A percentile compares a stretch with the other conserved stretches of the same genome.
Conservation (phyloP, 2,329 filamentous ascomycete genomes). For the Epichloe sibirici region DNA sequence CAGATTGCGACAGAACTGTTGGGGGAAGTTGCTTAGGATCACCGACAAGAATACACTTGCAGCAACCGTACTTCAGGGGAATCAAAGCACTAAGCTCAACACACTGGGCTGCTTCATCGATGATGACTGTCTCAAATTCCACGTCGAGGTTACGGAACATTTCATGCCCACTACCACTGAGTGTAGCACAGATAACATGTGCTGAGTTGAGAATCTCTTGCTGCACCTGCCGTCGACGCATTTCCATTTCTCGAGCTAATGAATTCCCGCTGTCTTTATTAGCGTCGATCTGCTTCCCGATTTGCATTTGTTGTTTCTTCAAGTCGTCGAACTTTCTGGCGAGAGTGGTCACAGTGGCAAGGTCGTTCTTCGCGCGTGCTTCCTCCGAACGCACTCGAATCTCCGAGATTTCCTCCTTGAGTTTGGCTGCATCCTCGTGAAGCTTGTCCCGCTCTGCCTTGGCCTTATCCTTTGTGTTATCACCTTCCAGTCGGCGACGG, state of each 20-base stretch:
- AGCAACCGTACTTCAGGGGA: slow-evolving; percentile 91
- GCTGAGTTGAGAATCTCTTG: slow-evolving; percentile 84
- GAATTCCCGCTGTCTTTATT: slow-evolving; percentile 78
- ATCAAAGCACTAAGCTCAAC: slow-evolving; percentile 95
- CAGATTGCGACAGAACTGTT: slow-evolving; percentile 88
- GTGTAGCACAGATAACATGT: slow-evolving; percentile 86
- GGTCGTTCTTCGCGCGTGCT: slow-evolving; percentile 43
- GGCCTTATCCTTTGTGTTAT: slow-evolving; percentile 45
- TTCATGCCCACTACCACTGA: slow-evolving; percentile 92
- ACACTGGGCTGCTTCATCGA: slow-evolving; percentile 96
- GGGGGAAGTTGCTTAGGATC: slow-evolving; percentile 98
- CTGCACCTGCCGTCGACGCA: slow-evolving; percentile 72
- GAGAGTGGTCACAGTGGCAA: slow-evolving; percentile 38
- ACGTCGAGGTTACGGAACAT: slow-evolving; percentile 92
- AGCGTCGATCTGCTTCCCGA: slow-evolving; percentile 76
- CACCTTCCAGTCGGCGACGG: slow-evolving; percentile 53
- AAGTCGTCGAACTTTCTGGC: slow-evolving; percentile 67
- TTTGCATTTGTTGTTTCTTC: slow-evolving; percentile 58
- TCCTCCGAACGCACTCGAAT: slow-evolving; percentile 62
- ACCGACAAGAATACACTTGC: slow-evolving; percentile 92
- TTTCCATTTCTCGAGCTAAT: slow-evolving; percentile 70
- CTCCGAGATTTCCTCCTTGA: slow-evolving; percentile 64
- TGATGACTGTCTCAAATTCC: slow-evolving; percentile 96
- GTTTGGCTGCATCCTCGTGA: slow-evolving; percentile 51
- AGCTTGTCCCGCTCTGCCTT: slow-evolving; percentile 45